A percentile compares a stretch with the other conserved stretches of the same genome.
phyloP scores from a whole-genome alignment of 176 grass and related monocot genomes.

The Puccinellia tenuiflora region DNA sequence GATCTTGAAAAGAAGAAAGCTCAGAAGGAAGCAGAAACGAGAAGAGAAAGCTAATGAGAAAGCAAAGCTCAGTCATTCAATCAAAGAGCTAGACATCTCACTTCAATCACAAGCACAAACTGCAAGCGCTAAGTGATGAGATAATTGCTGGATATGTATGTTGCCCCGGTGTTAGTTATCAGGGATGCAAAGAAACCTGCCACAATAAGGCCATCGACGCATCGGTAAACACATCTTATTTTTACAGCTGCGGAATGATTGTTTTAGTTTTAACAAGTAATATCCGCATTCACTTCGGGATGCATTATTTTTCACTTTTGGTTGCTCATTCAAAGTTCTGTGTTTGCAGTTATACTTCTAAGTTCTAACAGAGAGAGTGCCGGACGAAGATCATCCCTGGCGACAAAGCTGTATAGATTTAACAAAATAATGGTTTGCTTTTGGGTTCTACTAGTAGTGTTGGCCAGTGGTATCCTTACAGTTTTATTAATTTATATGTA shows the following conservation, averaged over 20 bases:
- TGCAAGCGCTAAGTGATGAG: conserved; percentile 37
- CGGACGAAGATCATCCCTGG: background rate
- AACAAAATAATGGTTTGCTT: conserved; percentile 21
- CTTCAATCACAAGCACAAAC: conserved; percentile 24
- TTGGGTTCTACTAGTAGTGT: conserved; percentile 5
- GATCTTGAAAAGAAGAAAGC: conserved; percentile 92
- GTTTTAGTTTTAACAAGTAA: background rate
- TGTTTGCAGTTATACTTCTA: conserved; percentile 27
- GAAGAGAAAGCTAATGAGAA: conserved; percentile 64
- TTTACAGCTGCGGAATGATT: background rate
- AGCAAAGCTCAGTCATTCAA: conserved; percentile 36
- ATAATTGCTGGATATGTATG: conserved; percentile 12
- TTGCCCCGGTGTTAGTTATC: background rate
- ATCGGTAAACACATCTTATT: conserved; percentile 16
- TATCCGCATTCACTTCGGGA: background rate
- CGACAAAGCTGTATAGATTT: conserved; percentile 43
- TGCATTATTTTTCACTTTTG: background rate
- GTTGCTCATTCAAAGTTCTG: background rate
- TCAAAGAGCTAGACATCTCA: conserved; percentile 41
- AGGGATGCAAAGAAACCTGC: conserved; percentile 1
- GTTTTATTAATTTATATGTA: conserved; percentile 18
- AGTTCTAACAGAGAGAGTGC: background rate
- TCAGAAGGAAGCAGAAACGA: conserved; percentile 75
- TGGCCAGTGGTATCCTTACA: background rate
- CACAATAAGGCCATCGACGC: background rate